These are phyloP conservation scores for Metarhizium humberi DNA, from an alignment of 2,329 filamentous ascomycete genomes.

Conservation along the genomic window DNA sequence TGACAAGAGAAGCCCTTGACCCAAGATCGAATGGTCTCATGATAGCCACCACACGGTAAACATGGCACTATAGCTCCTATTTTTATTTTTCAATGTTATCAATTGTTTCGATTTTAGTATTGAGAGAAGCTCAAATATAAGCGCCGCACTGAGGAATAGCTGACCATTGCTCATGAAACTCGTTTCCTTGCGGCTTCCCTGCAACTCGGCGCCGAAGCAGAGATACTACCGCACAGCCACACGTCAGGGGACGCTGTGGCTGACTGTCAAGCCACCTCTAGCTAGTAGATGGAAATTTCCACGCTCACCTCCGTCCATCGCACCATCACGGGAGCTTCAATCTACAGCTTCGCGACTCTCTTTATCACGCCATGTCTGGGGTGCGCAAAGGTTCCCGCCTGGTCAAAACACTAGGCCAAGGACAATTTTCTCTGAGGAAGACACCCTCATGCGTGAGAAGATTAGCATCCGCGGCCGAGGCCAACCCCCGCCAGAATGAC, in stretches of 20 bases:
- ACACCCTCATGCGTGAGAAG: constrained; percentile 21
- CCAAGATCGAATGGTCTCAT: too few species aligned
- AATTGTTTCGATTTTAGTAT: too few species aligned
- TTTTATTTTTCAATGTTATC: too few species aligned
- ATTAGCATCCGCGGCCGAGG: constrained; percentile 34
- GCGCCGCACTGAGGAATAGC: too few species aligned
- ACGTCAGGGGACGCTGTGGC: constrained; percentile 13
- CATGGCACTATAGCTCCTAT: too few species aligned
- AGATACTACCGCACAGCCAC: constrained; percentile 2
- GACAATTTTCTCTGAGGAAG: constrained; percentile 16
- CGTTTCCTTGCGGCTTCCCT: too few species aligned
- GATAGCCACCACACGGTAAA: too few species aligned
- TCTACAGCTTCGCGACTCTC: background rate
- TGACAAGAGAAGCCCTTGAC: too few species aligned
- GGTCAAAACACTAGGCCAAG: constrained; percentile 21
- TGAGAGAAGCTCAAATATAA: too few species aligned
- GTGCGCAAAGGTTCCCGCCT: constrained; percentile 30
- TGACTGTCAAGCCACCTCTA: constrained; percentile 12
- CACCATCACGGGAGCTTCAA: constrained; percentile 1
- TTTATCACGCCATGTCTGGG: constrained; percentile 26
- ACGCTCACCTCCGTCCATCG: constrained; percentile 9
- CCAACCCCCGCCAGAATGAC: constrained; percentile 13
- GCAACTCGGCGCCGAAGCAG: too few species aligned
- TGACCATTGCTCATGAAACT: too few species aligned
- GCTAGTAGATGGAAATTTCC: constrained; percentile 21